Evolutionary conservation across 2,329 filamentous ascomycete genomes (phyloP), one percentile per base, ranked within the genome.

Genomic region (Geoglossum cookeanum): DNA sequence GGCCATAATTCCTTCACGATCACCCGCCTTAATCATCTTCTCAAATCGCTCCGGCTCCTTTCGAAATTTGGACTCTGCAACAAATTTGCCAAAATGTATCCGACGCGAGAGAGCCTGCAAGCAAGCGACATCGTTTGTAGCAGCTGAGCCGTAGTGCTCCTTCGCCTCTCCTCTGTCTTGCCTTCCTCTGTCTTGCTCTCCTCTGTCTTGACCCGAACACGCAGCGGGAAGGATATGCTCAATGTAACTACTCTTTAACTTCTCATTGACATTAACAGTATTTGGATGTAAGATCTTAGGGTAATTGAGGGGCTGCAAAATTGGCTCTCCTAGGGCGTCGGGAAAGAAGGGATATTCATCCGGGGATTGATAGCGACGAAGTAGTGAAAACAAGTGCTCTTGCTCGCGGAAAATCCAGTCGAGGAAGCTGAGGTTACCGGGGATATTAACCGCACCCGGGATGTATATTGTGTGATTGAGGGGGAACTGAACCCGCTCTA

Each of bases 311-410:
- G 89, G 85, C 63, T 85, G 83, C n/a, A 98, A 79, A 60, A 98
- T 86, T 30, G 91, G 87, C 57, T 78, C 75, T 65, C 87, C 80
- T 45, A 96, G 75, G 8, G 80, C 83, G 33, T 85, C 78, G 1
- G 89, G 87, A 74, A 96, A 98, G 80, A 97, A 98, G 27, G 92
- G 87, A 70, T 95, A 91, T 72, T 98, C 92, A 75, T 98, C 92
- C 44, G 92, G 92, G 0, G 88, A 88, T 69, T 98, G 84, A 75
- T 89, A 98, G 68, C 92, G 88, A 63, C 92, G 88, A 63, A 98
- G 90, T 56, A 88, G 80, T 13, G 90, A 95, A 69, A 98, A 91
- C 4, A 97, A 75, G 61, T 81, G 83, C 72, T 98, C 92, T 68
- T 95, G 87, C 69, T 95, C 86, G 63, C 77, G 78, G 32, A 97